phyloP scores from a whole-genome alignment of 768 basidiomycete genomes.

The Paxillus ammoniavirescens region DNA sequence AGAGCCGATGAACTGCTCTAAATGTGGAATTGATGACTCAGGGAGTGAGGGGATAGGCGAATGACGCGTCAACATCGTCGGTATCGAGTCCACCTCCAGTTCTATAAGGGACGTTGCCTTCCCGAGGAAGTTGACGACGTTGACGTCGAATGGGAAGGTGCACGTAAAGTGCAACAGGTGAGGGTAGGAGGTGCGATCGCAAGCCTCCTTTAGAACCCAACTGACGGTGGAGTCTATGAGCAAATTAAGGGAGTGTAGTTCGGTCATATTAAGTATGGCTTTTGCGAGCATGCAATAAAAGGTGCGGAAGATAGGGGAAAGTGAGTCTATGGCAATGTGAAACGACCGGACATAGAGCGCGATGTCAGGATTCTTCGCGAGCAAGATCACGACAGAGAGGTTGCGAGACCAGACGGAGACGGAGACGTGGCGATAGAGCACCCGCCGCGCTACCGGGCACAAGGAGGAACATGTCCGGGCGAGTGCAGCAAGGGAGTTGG shows the following conservation, averaged over 20 bases:
- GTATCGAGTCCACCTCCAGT: conserved; percentile 51
- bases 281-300: conserved; percentile 49
- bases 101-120: conserved; percentile 53
- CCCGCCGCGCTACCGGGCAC: conserved; percentile 51
- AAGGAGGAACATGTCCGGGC: conserved; percentile 43
- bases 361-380: conserved; percentile 55
- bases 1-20: conserved; percentile 64
- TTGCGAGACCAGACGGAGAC: conserved; percentile 45
- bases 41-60: conserved; percentile 25
- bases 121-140: conserved; percentile 58
- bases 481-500: conserved; percentile 44
- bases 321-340: conserved; percentile 48
- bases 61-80: conserved; percentile 23
- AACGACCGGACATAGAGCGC: conserved; percentile 64
- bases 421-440: conserved; percentile 60
- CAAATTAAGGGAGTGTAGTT: conserved; percentile 52
- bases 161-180: conserved; percentile 55
- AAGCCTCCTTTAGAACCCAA: conserved; percentile 48
- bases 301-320: conserved; percentile 37
- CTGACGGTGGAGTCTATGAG: conserved; percentile 46
- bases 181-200: conserved; percentile 34
- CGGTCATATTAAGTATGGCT: conserved; percentile 62
- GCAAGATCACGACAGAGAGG: conserved; percentile 49
- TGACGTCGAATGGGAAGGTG: conserved; percentile 58
- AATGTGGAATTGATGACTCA: conserved; percentile 36